Base-by-base conservation (phyloP, 2,329 filamentous ascomycete species). In the Dothideomycetes sp. region DNA sequence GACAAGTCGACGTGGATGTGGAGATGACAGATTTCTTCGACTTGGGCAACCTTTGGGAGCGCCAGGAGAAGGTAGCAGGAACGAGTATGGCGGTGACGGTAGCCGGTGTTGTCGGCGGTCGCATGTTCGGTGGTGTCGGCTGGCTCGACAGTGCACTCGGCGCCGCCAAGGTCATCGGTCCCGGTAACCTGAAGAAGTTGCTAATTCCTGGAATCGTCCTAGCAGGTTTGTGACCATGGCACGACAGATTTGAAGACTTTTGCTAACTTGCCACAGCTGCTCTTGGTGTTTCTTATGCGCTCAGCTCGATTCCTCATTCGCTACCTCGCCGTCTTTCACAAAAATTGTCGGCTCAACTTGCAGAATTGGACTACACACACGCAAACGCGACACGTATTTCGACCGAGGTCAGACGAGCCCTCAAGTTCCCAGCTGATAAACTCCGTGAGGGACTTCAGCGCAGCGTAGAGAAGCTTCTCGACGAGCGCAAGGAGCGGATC, bases 1-100 rank as follows among this genome's bases (percentile, higher is more conserved):
- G 86, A 48, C 81, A 94, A 56, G 80, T 96, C 12, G 79, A 95
- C 46, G 79, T 94, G 15, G 78, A 91, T 40, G 84, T 91, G 4
- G 88, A 98, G 56, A 53, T 94, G 1, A 83, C 74, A 74, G 91
- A 98, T 64, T 96, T 98, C 69, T 84, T 98, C 53, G 91, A 98
- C 61, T 71, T 87, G 60, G 73, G 78, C 13, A 83, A 78, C 9
- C 65, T 96, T 5, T 73, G 94, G 67, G 86, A 95, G 55, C 75
- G 80, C 40, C 89, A 96, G 59, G 91, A 98, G 63, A 98, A 96
- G 70, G 73, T 93, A 42, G 88, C 89, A 5, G 86, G 89, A 27
- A 93, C 88, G 3, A 84, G 91, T 48, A 88, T 98, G 82, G 91
- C 89, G 5, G 72, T 98, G 56, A 98, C 91, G 1, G 75, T 94